Conservation (phyloP, 2,329 filamentous ascomycete genomes). For the Gaeumannomyces sp. region DNA sequence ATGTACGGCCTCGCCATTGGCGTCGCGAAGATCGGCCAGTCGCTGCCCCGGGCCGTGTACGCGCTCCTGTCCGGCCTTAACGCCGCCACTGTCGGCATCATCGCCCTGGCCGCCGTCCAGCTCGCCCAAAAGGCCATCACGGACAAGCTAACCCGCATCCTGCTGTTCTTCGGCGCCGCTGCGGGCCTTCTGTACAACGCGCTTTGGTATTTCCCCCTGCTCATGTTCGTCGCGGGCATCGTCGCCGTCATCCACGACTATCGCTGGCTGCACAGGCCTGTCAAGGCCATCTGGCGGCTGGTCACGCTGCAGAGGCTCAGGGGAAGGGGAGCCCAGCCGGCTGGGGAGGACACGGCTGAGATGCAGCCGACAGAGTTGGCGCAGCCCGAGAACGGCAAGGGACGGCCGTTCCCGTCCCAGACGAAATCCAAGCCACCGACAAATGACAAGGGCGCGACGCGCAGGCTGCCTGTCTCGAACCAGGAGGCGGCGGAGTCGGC, state of each 20-base stretch:
- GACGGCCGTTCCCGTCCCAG: too few species aligned
- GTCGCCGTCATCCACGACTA: slow-evolving; percentile 50
- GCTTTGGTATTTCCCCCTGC: slow-evolving; percentile 66
- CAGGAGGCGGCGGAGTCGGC: too few species aligned
- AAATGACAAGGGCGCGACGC: too few species aligned
- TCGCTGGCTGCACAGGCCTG: slow-evolving; percentile 35
- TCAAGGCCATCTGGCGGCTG: not conserved
- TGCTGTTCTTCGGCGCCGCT: slow-evolving; percentile 57
- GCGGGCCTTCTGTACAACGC: slow-evolving; percentile 66
- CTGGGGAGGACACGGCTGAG: too few species aligned
- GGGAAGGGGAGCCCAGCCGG: too few species aligned
- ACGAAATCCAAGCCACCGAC: too few species aligned
- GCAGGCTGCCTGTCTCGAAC: too few species aligned
- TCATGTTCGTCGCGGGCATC: slow-evolving; percentile 52
- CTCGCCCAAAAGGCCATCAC: slow-evolving; percentile 62
- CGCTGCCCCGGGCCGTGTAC: slow-evolving; percentile 57
- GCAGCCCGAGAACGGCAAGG: too few species aligned
- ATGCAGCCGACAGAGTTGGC: too few species aligned
- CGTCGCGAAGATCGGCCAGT: slow-evolving; percentile 51
- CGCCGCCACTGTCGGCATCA: slow-evolving; percentile 64
- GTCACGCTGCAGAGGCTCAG: too few species aligned
- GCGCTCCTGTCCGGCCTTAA: slow-evolving; percentile 67
- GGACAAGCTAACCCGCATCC: slow-evolving; percentile 53
- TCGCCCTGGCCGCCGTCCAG: slow-evolving; percentile 63
- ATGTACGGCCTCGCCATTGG: slow-evolving; percentile 65